phyloP scores from a whole-genome alignment of 2,329 filamentous ascomycete species.

The Cryphonectria parasitica region DNA sequence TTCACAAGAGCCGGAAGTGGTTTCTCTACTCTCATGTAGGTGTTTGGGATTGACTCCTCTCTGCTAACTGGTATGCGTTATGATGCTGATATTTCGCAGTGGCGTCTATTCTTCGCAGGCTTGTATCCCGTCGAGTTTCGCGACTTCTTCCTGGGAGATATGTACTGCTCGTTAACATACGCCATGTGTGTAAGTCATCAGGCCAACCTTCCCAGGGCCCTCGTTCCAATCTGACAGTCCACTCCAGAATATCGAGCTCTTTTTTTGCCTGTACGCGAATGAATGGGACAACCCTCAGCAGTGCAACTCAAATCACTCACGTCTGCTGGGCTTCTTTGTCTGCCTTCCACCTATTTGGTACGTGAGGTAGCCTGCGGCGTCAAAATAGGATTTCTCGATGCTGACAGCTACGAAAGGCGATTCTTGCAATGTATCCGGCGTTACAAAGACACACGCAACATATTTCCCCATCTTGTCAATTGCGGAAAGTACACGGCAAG shows the following conservation, averaged over 20 bases:
- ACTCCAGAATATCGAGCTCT: constrained; percentile 79
- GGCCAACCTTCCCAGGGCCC: accelerated
- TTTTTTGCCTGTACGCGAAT: constrained; percentile 91
- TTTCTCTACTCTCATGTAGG: constrained; percentile 85
- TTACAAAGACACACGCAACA: constrained; percentile 82
- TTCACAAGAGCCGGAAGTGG: constrained; percentile 80
- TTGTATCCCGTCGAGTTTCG: constrained; percentile 94
- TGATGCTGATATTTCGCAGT: constrained; percentile 51
- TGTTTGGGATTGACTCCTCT: constrained; percentile 29
- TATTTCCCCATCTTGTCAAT: constrained; percentile 92
- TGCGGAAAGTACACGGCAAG: constrained; percentile 89
- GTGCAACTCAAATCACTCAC: constrained; percentile 87
- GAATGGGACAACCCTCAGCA: constrained; percentile 72
- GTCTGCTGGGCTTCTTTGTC: constrained; percentile 82
- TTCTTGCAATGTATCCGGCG: constrained; percentile 88
- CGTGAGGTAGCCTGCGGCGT: background rate
- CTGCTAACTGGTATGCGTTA: background rate
- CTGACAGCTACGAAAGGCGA: constrained; percentile 62
- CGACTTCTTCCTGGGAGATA: constrained; percentile 96
- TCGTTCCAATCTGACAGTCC: background rate
- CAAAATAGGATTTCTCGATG: background rate
- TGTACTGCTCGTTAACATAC: constrained; percentile 96
- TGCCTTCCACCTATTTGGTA: constrained; percentile 72
- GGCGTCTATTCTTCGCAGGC: constrained; percentile 82
- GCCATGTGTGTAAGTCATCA: constrained; percentile 71